phyloP scores from a whole-genome alignment of 352 stramenopile genomes.

The Phytophthora fragariaefolia region DNA sequence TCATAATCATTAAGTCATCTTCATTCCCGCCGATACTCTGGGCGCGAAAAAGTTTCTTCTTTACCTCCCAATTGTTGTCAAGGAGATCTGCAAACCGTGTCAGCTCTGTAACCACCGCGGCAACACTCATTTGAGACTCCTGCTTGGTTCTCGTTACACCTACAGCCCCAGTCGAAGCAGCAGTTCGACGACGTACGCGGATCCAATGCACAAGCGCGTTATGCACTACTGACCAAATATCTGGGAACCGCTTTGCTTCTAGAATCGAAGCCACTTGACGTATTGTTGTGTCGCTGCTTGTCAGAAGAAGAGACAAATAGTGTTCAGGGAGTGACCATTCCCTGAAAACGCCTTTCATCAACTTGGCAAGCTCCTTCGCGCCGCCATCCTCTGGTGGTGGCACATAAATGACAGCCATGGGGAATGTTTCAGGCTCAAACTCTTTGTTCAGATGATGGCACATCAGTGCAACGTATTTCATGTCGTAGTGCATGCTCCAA shows the following conservation, averaged over 20 bases:
- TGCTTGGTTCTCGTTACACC: neutral
- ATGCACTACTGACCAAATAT: constrained; percentile 13
- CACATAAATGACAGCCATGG: constrained; percentile 2
- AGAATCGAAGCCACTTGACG: constrained; percentile 8
- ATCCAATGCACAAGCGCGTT: neutral
- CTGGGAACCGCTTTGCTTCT: constrained; percentile 9
- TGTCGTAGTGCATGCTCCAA: constrained; percentile 17
- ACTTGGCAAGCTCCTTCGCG: constrained; percentile 8
- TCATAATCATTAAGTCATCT: constrained; percentile 9
- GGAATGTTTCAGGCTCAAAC: constrained; percentile 15
- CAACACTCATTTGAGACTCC: constrained; percentile 6
- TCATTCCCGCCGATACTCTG: constrained; percentile 1
- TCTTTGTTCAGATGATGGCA: constrained; percentile 16
- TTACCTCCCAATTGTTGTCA: constrained; percentile 5
- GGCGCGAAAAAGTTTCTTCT: constrained; percentile 13
- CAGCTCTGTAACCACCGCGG: constrained; percentile 1
- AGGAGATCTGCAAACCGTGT: constrained; percentile 3
- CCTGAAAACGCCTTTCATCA: constrained; percentile 3
- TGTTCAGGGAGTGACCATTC: constrained; percentile 4
- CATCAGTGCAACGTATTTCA: constrained; percentile 13
- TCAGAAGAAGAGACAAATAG: constrained; percentile 17
- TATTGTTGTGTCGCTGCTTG: constrained; percentile 6
- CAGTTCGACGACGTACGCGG: neutral
- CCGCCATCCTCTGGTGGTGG: constrained; percentile 5
- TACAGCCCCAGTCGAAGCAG: neutral